These are phyloP conservation scores for Hydrangea macrophylla DNA, from an alignment of 148 eudicot genomes.

Conservation along the genomic window DNA sequence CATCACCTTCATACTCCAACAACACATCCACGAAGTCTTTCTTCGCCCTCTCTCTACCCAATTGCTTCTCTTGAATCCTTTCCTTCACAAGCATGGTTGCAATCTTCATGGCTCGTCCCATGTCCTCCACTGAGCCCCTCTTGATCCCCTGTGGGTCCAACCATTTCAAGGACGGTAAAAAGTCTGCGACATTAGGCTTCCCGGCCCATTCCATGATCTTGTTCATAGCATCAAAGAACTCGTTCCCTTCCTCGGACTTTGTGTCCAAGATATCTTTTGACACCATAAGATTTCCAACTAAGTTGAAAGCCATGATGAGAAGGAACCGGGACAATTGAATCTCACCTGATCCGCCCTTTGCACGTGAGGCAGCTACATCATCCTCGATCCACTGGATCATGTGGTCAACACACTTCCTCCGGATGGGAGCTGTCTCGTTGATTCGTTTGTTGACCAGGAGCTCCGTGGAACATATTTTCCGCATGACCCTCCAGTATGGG, in stretches of 20 bases:
- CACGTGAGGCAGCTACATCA: slow-evolving; percentile 4
- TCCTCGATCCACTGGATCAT: slow-evolving; percentile 34
- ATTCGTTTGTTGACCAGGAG: slow-evolving; percentile 17
- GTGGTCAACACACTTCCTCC: slow-evolving; percentile 19
- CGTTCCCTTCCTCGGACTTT: slow-evolving; percentile 10
- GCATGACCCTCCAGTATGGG: slow-evolving; percentile 16
- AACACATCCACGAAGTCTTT: slow-evolving; percentile 34
- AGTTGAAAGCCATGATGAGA: slow-evolving; percentile 33
- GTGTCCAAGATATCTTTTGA: slow-evolving; percentile 30
- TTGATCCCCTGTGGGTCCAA: slow-evolving; percentile 29
- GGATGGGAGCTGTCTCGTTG: slow-evolving; percentile 16
- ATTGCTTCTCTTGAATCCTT: slow-evolving; percentile 15
- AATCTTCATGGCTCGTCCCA: slow-evolving; percentile 21
- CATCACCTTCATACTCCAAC: slow-evolving; percentile 27
- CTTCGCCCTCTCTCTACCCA: slow-evolving; percentile 1
- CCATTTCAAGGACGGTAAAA: slow-evolving; percentile 20
- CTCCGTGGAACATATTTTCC: slow-evolving; percentile 25
- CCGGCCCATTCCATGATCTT: slow-evolving; percentile 26
- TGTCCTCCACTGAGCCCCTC: slow-evolving; percentile 11
- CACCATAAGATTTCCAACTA: slow-evolving; percentile 36
- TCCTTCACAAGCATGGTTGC: slow-evolving; percentile 26
- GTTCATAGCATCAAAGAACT: slow-evolving; percentile 30
- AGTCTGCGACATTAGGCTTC: slow-evolving; percentile 32
- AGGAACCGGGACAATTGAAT: slow-evolving; percentile 20
- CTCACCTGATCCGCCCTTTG: slow-evolving; percentile 11